These are phyloP conservation scores for Peniophora sp. DNA, from an alignment of 1,284 basidiomycete genomes.

Conservation along the genomic window DNA sequence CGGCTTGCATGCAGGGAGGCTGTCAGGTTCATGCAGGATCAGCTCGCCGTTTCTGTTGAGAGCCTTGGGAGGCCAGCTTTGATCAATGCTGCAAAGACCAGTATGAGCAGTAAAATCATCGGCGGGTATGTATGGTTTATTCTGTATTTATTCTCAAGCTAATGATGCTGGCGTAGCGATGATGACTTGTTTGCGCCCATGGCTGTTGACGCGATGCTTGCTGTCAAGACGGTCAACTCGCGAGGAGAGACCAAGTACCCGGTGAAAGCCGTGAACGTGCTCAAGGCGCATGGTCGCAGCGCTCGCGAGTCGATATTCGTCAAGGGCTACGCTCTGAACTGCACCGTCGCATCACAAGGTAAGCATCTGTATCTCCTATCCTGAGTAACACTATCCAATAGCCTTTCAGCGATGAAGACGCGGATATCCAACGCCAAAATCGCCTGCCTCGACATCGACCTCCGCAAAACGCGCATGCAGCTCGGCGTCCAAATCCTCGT, in stretches of 20 bases:
- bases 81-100: conserved; percentile 96
- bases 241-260: conserved; percentile 98
- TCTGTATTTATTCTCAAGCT: conserved; percentile 3
- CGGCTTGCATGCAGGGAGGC: conserved; percentile 95
- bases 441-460: conserved; percentile 97
- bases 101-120: conserved; percentile 99
- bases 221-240: conserved; percentile 91
- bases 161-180: conserved; percentile 49
- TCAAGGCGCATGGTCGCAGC: conserved; percentile 97
- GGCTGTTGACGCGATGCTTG: conserved; percentile 98
- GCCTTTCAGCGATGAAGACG: conserved; percentile 86
- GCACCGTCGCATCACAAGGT: conserved; percentile 98
- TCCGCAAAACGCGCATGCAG: conserved; percentile 97
- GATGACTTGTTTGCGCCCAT: conserved; percentile 98
- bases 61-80: conserved; percentile 85
- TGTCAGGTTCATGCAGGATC: conserved; percentile 97
- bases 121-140: conserved; percentile 65
- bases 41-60: conserved; percentile 94
- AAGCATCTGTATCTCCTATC: conserved; percentile 15
- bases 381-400: background rate
- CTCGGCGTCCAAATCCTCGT: conserved; percentile 97
- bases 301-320: conserved; percentile 94
- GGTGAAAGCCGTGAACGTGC: conserved; percentile 98
- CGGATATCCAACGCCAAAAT: conserved; percentile 92
- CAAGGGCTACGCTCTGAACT: conserved; percentile 97